Evolutionary conservation across 1,284 basidiomycete species (phyloP).

Genomic region (Cryptococcus hybrid): DNA sequence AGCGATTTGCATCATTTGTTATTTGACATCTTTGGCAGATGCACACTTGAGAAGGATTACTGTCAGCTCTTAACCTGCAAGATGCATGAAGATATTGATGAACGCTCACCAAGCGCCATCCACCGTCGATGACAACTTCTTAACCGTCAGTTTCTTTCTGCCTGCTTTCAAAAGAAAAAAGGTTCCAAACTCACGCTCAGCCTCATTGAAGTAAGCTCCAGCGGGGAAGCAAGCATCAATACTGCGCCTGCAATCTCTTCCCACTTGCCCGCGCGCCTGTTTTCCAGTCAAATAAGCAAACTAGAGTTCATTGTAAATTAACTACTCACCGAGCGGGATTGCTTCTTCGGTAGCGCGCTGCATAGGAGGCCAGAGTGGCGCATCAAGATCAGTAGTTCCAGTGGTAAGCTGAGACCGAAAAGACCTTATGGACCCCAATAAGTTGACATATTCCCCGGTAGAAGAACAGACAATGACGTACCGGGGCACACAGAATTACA

Average conservation of each 20-base stretch:
- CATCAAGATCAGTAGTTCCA: conserved; percentile 10
- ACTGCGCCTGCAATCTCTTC: conserved; percentile 30
- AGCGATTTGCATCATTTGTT: background rate
- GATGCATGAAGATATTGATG: background rate
- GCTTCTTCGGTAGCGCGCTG: conserved; percentile 8
- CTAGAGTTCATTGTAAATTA: too few species aligned
- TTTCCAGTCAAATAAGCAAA: background rate
- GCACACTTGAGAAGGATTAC: conserved; percentile 1
- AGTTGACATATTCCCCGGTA: background rate
- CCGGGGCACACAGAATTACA: conserved; percentile 32
- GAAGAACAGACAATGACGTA: conserved; percentile 1
- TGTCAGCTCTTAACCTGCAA: background rate
- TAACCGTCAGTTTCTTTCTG: background rate
- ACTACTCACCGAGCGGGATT: conserved; percentile 22
- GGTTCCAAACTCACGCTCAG: background rate
- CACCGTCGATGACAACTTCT: conserved; percentile 25
- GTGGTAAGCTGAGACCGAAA: conserved; percentile 27
- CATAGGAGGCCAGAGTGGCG: conserved; percentile 10
- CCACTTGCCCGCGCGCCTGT: conserved; percentile 21
- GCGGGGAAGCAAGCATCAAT: conserved; percentile 29
- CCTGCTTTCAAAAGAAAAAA: background rate
- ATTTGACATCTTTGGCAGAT: conserved; percentile 22
- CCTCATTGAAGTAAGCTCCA: conserved; percentile 25
- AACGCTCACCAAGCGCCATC: conserved; percentile 24
- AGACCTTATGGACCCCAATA: conserved; percentile 11